Base-by-base conservation (phyloP, 768 basidiomycete species). In the Lactarius hengduanensis region DNA sequence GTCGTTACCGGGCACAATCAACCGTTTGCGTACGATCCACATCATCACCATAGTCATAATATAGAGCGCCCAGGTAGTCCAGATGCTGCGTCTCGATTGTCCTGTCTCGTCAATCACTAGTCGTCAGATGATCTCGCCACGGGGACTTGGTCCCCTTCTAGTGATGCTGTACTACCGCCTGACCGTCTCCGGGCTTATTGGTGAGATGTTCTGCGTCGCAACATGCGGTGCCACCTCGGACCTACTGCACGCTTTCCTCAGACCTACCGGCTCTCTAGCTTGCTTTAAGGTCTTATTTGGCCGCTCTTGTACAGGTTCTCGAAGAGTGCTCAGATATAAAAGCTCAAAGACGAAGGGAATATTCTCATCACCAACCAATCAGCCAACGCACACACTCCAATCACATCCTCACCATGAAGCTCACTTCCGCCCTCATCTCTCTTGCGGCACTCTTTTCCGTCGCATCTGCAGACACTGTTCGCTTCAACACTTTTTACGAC, bases 401-500 rank as follows among this genome's bases (percentile, higher is more conserved):
- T 32, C 22, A 13, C 50, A 26, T 26, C 13, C 50, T 50, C 22
- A 26, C 13, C 22, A 50, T 50, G 50, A 50, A 26, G 50, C 4
- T 50, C 50, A 50, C 50, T 26, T 50, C 22, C 13, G 15, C 50
- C 22, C 10, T 50, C 50, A 50, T 50, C 22, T 22, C 22, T 50
- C 50, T 50, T 2, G 22, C 22, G 22, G 22, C 50, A 26, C 50
- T 50, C 50, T 26, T 50, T 26, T 50, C 50, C 50, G 50, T 50
- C 13, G 50, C 50, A 22, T 15, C 32, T 20, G 56, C 63, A 0
- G 41, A 60, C 50, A 22, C 9, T 15, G 50, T 65, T 13, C 64
- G 58, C 38, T 60, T 43, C n/a, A 59, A 65, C 34, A 20, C 10
- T 0, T 53, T 59, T 8, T 65, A 65, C 53, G 64, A 65, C 64